Evolutionary conservation across 2,329 filamentous ascomycete genomes (phyloP).

Genomic region (Neobulgaria alba): DNA sequence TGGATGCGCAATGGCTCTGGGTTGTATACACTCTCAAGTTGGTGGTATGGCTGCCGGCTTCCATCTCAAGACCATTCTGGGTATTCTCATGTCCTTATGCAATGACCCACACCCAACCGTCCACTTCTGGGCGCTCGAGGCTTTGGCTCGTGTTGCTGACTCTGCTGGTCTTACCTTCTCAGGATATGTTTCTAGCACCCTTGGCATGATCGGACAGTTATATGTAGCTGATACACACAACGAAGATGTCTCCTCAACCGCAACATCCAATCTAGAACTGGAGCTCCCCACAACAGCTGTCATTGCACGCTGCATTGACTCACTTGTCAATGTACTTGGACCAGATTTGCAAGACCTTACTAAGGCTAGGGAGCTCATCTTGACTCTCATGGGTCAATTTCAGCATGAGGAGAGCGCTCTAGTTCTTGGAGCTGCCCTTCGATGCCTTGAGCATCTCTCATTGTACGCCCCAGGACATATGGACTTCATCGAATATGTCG

Average conservation of each 20-base stretch:
- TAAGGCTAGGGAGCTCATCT: conserved; percentile 85
- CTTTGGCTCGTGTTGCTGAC: conserved; percentile 76
- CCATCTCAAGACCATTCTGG: conserved; percentile 94
- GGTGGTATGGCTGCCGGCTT: conserved; percentile 96
- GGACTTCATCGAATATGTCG: conserved; percentile 77
- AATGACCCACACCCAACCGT: conserved; percentile 93
- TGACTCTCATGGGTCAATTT: conserved; percentile 78
- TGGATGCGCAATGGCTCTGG: conserved; percentile 87
- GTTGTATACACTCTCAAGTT: conserved; percentile 88
- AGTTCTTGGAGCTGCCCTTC: conserved; percentile 68
- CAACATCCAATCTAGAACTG: conserved; percentile 84
- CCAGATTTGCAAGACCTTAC: conserved; percentile 89
- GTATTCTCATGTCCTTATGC: conserved; percentile 94
- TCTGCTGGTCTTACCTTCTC: conserved; percentile 90
- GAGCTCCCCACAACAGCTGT: conserved; percentile 75
- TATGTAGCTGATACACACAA: conserved; percentile 91
- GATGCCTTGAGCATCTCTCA: conserved; percentile 83
- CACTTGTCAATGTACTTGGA: conserved; percentile 91
- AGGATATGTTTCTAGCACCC: conserved; percentile 76
- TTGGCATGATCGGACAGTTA: conserved; percentile 89
- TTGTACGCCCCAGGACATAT: conserved; percentile 86
- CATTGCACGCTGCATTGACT: conserved; percentile 82
- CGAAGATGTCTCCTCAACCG: conserved; percentile 66
- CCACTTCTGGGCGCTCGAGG: conserved; percentile 93
- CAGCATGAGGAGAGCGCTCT: conserved; percentile 63